Evolutionary conservation across 2,329 filamentous ascomycete genomes (phyloP), one percentile per base, ranked within the genome.

Genomic region (Aspergillus ibericus): DNA sequence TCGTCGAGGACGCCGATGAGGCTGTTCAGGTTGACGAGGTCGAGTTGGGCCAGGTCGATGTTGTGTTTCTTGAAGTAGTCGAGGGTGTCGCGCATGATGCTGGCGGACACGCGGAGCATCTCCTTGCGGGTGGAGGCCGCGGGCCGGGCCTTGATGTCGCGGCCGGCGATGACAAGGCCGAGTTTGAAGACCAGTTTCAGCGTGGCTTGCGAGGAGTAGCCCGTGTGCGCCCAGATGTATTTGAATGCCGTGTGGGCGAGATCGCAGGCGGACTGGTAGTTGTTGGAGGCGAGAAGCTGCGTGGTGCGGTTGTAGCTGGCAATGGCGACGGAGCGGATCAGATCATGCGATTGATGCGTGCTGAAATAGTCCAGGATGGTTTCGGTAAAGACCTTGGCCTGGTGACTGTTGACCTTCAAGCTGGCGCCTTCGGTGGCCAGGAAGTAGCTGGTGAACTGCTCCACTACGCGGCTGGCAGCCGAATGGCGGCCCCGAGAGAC

Each of bases 1-100:
- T 79, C 77, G 55, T 78, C 79, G 7, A 82, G 70, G 0, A 80
- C 62, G 5, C 68, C 71, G 32, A 79, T 75, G 9, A 82, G 63
- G 18, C 72, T 72, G 66, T 78, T 79, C 13, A 81, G 65, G 49
- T 81, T 72, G 35, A 67, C 65, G 25, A 79, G 68, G 52, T 61
- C 64, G 34, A 81, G 68, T 46, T 76, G 72, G 7, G 76, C 73
- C n/a, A 81, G 69, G 63, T 79, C 78, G 64, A 81, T 74, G 22
- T 78, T 73, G 49, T 75, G 66, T 5, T 68, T 69, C 61, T 72
- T 72, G 65, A 78, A 72, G 38, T 78, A 73, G 1, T 69, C 64
- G 0, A 82, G 65, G 1, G 76, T 76, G 53, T 77, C 74, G 57
- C 72, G 71, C 40, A 80, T 70, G 51, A 81, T 81, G 8, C 67